phyloP scores from a whole-genome alignment of 2,329 filamentous ascomycete genomes.

The Monilinia fructigena region DNA sequence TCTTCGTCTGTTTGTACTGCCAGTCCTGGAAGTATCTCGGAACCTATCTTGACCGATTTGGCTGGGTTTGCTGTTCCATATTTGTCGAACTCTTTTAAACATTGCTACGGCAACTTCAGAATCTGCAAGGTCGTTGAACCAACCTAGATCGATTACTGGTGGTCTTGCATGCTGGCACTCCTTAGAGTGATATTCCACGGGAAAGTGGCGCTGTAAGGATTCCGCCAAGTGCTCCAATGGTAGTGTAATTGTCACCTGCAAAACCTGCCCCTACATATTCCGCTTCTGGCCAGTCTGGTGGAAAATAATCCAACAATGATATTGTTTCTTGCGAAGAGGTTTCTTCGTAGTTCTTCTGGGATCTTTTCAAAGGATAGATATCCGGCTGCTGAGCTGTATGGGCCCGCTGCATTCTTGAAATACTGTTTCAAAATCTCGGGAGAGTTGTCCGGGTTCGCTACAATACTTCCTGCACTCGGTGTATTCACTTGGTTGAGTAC shows the following conservation, averaged over 20 bases:
- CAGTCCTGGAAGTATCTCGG: background rate
- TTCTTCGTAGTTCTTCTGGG: slow-evolving; percentile 7
- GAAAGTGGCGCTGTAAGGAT: slow-evolving; percentile 42
- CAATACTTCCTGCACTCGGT: slow-evolving; percentile 11
- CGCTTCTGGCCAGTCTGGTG: slow-evolving; percentile 26
- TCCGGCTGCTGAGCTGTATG: slow-evolving; percentile 12
- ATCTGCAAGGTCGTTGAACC: slow-evolving; percentile 46
- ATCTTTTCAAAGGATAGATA: slow-evolving; percentile 27
- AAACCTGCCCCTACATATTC: slow-evolving; percentile 24
- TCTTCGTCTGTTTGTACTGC: slow-evolving; percentile 13
- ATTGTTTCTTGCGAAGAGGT: slow-evolving; percentile 12
- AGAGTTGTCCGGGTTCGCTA: background rate
- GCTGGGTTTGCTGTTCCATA: slow-evolving; percentile 9
- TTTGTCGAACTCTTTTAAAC: slow-evolving; percentile 45
- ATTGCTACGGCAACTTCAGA: slow-evolving; percentile 45
- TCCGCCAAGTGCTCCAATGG: background rate
- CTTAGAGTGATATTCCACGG: slow-evolving; percentile 41
- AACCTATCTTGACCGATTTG: background rate
- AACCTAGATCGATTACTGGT: slow-evolving; percentile 47
- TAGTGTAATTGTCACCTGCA: slow-evolving; percentile 8
- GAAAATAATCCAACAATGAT: slow-evolving; percentile 9
- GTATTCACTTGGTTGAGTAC: slow-evolving; percentile 22
- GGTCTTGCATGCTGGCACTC: slow-evolving; percentile 39
- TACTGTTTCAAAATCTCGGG: slow-evolving; percentile 3
- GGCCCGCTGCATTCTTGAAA: slow-evolving; percentile 8